phyloP scores from a whole-genome alignment of 257 asterid species.

The Solanum pimpinellifolium region DNA sequence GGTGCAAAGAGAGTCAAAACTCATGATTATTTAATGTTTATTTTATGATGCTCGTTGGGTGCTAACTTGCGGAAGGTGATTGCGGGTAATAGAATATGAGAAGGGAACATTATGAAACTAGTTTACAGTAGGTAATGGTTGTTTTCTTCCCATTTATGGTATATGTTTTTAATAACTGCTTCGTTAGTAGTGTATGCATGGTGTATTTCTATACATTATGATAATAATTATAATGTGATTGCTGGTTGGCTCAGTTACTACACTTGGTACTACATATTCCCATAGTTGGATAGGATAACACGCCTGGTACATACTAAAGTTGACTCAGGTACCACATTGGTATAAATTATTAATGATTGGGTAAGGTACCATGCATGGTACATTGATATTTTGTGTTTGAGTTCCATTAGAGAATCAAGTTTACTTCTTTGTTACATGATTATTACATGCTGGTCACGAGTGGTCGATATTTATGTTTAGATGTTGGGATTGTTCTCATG shows the following conservation, averaged over 20 bases:
- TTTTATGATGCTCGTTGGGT: neutral
- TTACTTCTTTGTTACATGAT: neutral
- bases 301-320: neutral
- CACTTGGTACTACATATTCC: neutral
- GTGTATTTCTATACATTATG: neutral
- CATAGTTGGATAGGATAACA: neutral
- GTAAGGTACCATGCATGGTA: neutral
- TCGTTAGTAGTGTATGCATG: neutral
- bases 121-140: neutral
- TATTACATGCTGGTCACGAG: neutral
- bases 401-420: neutral
- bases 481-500: neutral
- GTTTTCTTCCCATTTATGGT: neutral
- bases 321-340: neutral
- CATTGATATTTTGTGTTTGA: neutral
- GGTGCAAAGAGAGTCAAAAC: neutral
- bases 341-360: neutral
- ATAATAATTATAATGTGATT: neutral
- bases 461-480: neutral
- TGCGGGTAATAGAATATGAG: neutral
- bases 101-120: neutral
- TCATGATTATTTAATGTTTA: neutral
- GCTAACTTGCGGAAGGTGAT: neutral
- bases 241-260: neutral
- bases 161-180: neutral